Base-by-base conservation (phyloP, 495 filamentous ascomycete species). In the Evernia prunastri region DNA sequence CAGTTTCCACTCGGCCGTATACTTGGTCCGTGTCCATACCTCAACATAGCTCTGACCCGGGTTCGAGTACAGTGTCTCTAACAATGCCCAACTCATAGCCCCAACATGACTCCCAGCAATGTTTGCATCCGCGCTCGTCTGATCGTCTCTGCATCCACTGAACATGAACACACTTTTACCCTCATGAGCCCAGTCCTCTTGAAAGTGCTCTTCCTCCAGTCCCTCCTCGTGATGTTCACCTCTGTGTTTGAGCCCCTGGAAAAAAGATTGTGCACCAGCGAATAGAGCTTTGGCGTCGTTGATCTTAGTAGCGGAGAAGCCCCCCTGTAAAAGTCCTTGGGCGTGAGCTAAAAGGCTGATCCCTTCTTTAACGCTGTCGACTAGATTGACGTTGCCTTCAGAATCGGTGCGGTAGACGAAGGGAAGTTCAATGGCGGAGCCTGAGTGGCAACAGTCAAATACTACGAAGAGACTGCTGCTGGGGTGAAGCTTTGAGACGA, bases 381-480 rank as follows among this genome's bases (percentile, higher is more conserved):
- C 73, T 57, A 84, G 63, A 59, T 75, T 81, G 54, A 85, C 78
- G 64, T 84, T 78, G 62, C 83, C 82, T 25, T 81, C 73, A 31
- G 76, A 76, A 68, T 85, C 79, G 4, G 80, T 78, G 12, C 77
- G 78, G 70, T 80, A 86, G 23, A 85, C 80, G 65, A 80, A 86
- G 7, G 84, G 83, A 1, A 86, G 72, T 62, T 86, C 84, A 60
- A 83, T 73, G 0, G 82, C 82, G 0, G 82, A 84, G 58, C 84
- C 84, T n/a, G 78, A 81, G 68, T 86, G 84, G 70, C 84, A 86
- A 73, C 83, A 86, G 68, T 86, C 84, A 64, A 86, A 81, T 33
- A 86, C 71, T 58, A 85, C 77, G 61, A 82, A 82, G 29, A 86
- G 75, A 7, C 80, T 80, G 57, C 76, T 79, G 12, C 66, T 73